Evolutionary conservation across 2,329 filamentous ascomycete genomes (phyloP), one percentile per base, ranked within the genome.

Genomic region (Xylariaceae sp.): DNA sequence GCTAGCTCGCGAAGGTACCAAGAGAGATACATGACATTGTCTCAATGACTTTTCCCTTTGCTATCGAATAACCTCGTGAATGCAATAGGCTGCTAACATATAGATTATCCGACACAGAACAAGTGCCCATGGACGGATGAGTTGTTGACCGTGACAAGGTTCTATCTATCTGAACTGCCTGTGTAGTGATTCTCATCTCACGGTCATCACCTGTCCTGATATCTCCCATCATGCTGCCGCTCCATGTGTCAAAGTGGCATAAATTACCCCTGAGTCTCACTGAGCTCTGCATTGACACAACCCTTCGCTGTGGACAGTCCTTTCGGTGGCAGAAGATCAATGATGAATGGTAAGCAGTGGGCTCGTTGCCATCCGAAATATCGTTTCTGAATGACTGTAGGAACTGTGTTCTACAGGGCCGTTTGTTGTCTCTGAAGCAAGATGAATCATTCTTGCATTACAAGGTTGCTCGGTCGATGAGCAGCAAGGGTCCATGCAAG

Each of bases 251-350:
- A 13, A 88, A 90, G 72, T 99, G 94, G 94, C 85, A 85, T 65
- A 95, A 90, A 77, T 77, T 99, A 66, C 92, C 94, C 23, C 78
- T 97, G 47, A 89, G 81, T 62, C 77, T 96, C 39, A 84, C 87
- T 3, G 94, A 99, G 72, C 83, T 99, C 3, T 97, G 91, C 72
- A 92, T 99, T 65, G 91, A 96, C 68, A 99, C 93, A 0, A 96
- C 92, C 0, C 78, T 99, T 39, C 87, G 93, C 63, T 99, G 94
- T 73, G 94, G 94, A 2, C 94, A 99, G 73, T 96, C 93, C 0
- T 99, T 99, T 68, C 87, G 93, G 78, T 99, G 94, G 94, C 88
- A 88, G 62, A 92, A 92, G 71, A 84, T 90, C 53, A 82, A 86
- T 49, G 86, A 92, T 72, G 88, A 93, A 79, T 99, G 94, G 94